Evolutionary conservation across 1,284 basidiomycete genomes (phyloP).

Genomic region (Chalciporus sp.): DNA sequence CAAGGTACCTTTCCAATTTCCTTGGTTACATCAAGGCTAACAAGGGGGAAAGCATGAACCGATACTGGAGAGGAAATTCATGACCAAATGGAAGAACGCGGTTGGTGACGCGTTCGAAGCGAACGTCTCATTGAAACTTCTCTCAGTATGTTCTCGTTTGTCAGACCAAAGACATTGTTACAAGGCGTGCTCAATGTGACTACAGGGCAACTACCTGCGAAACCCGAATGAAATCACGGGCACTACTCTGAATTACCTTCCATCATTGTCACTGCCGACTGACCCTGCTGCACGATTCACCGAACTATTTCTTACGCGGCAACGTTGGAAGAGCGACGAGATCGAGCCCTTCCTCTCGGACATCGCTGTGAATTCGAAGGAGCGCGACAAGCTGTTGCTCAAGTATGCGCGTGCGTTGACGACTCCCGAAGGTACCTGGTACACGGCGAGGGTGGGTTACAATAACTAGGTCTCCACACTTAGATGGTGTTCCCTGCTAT

Average conservation of each 20-base stretch:
- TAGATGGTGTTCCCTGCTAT: background rate
- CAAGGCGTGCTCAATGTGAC: background rate
- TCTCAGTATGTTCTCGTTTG: conserved; percentile 54
- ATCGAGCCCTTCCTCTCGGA: conserved; percentile 81
- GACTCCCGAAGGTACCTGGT: conserved; percentile 67
- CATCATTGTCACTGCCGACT: conserved; percentile 68
- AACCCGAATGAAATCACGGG: conserved; percentile 32
- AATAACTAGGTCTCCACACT: conserved; percentile 29
- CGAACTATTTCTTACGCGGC: conserved; percentile 80
- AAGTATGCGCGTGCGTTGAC: conserved; percentile 83
- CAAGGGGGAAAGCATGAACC: conserved; percentile 50
- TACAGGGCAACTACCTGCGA: conserved; percentile 72
- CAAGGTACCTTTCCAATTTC: conserved; percentile 46
- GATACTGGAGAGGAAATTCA: conserved; percentile 55
- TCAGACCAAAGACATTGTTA: background rate
- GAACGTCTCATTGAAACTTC: conserved; percentile 57
- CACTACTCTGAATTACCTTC: conserved; percentile 64
- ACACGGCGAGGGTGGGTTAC: conserved; percentile 64
- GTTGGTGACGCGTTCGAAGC: conserved; percentile 77
- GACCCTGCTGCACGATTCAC: conserved; percentile 78
- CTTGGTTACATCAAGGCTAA: conserved; percentile 2
- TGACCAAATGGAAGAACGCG: conserved; percentile 65
- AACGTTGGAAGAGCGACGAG: conserved; percentile 78
- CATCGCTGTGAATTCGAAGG: conserved; percentile 80
- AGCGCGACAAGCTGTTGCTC: conserved; percentile 81